These are phyloP conservation scores for Grifola frondosa DNA, from an alignment of 1,284 basidiomycete species.

Conservation along the genomic window DNA sequence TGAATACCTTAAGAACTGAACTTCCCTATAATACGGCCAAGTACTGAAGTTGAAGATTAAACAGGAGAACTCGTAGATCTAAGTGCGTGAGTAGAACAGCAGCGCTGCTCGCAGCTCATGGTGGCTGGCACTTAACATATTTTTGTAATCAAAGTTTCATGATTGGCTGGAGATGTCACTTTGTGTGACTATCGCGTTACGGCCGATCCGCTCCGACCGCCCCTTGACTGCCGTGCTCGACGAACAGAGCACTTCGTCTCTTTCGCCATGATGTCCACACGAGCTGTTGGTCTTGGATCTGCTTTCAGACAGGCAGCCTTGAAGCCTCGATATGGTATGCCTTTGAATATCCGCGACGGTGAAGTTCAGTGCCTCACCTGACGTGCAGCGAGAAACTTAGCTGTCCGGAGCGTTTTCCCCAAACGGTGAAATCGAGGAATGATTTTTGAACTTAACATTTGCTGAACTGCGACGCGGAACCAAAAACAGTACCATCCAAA, in stretches of 20 bases:
- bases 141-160: background rate
- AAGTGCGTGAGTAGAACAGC: no score
- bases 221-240: slow-evolving; percentile 1
- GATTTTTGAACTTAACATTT: background rate
- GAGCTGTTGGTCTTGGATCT: slow-evolving; percentile 53
- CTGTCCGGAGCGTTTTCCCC: slow-evolving; percentile 40
- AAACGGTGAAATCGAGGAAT: slow-evolving; percentile 44
- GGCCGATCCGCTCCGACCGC: background rate
- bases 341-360: background rate
- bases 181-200: background rate
- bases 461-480: background rate
- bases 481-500: slow-evolving; percentile 47
- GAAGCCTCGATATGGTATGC: slow-evolving; percentile 46
- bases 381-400: slow-evolving; percentile 37
- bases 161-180: background rate
- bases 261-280: slow-evolving; percentile 46
- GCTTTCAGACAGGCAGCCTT: slow-evolving; percentile 53
- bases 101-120: no score
- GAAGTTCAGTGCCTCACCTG: slow-evolving; percentile 32
- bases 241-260: slow-evolving; percentile 3
- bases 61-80: no score
- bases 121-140: no score
- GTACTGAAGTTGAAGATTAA: no score
- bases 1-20: no score
- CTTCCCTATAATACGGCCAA: no score